These are phyloP conservation scores for Colletotrichum viniferum DNA, from an alignment of 2,329 filamentous ascomycete species.

Conservation along the genomic window DNA sequence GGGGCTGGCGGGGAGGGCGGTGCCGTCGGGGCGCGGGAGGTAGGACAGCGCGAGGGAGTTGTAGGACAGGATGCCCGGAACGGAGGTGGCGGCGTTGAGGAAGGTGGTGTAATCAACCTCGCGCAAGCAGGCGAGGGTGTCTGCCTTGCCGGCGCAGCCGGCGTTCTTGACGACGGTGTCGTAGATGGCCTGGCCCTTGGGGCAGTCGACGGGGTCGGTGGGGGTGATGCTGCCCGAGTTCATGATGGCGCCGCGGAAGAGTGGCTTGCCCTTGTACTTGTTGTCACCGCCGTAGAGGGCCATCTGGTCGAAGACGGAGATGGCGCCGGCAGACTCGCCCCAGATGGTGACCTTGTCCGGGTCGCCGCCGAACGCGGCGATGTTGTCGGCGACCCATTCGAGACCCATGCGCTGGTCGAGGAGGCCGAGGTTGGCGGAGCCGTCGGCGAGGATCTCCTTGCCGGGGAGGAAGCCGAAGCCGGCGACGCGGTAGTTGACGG, in stretches of 20 bases:
- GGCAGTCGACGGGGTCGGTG: conserved; percentile 55
- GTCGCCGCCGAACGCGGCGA: conserved; percentile 69
- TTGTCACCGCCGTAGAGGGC: conserved; percentile 64
- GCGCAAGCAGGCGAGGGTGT: conserved; percentile 61
- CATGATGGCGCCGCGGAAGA: conserved; percentile 72
- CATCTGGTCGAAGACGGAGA: conserved; percentile 69
- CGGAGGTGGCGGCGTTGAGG: conserved; percentile 61
- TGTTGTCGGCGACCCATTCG: conserved; percentile 69
- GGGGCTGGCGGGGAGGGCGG: conserved; percentile 54
- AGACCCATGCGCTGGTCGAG: conserved; percentile 65
- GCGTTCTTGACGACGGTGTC: conserved; percentile 54
- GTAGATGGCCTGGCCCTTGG: conserved; percentile 61
- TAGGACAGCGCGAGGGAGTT: conserved; percentile 64
- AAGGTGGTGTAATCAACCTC: conserved; percentile 52
- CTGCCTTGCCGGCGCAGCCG: conserved; percentile 55
- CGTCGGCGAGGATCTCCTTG: conserved; percentile 58
- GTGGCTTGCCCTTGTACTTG: conserved; percentile 65
- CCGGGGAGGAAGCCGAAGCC: conserved; percentile 67
- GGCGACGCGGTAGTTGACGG: conserved; percentile 67
- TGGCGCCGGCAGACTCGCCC: conserved; percentile 64
- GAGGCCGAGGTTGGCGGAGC: conserved; percentile 62
- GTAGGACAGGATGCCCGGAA: conserved; percentile 62
- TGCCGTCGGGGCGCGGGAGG: conserved; percentile 65
- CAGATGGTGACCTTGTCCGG: conserved; percentile 68
- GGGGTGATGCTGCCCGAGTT: conserved; percentile 58